Conservation (phyloP, 345 rosid species). For the Bretschneidera sinensis region DNA sequence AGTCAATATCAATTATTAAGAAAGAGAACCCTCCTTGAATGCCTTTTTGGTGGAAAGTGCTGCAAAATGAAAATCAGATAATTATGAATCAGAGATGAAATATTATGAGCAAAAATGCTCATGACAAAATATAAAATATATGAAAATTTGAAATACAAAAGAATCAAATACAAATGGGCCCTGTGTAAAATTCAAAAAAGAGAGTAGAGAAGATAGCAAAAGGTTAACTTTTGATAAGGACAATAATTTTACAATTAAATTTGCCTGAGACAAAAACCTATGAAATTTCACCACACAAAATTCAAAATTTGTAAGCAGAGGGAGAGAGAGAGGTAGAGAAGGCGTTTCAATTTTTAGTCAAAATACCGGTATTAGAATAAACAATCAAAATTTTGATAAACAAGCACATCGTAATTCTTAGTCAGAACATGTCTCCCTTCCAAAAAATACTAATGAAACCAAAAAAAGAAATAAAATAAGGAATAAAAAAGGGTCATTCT, state of each 20-base stretch:
- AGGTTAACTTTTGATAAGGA: constrained; percentile 2
- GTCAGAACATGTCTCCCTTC: constrained; percentile 17
- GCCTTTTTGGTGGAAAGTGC: constrained; percentile 15
- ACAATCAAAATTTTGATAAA: not conserved
- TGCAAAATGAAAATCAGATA: constrained; percentile 17
- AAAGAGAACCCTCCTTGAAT: constrained; percentile 1
- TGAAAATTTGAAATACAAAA: not conserved
- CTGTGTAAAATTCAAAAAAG: not conserved
- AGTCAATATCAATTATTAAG: constrained; percentile 4
- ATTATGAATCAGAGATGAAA: not conserved
- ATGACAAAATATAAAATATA: constrained; percentile 15
- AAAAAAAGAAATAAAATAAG: not conserved
- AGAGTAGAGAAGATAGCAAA: not conserved
- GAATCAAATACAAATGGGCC: constrained; percentile 13
- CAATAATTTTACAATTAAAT: not conserved
- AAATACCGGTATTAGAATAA: not conserved
- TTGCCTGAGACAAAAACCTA: not conserved
- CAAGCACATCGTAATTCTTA: not conserved
- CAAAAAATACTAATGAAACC: not conserved
- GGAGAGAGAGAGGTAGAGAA: not conserved
- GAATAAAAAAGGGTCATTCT: not conserved
- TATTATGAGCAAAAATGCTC: constrained; percentile 3
- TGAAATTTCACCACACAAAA: constrained; percentile 6
- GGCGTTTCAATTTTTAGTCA: not conserved
- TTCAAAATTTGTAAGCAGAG: constrained; percentile 5